phyloP scores from a whole-genome alignment of 1,139 yeast genomes.

The Candida sanyaensis region DNA sequence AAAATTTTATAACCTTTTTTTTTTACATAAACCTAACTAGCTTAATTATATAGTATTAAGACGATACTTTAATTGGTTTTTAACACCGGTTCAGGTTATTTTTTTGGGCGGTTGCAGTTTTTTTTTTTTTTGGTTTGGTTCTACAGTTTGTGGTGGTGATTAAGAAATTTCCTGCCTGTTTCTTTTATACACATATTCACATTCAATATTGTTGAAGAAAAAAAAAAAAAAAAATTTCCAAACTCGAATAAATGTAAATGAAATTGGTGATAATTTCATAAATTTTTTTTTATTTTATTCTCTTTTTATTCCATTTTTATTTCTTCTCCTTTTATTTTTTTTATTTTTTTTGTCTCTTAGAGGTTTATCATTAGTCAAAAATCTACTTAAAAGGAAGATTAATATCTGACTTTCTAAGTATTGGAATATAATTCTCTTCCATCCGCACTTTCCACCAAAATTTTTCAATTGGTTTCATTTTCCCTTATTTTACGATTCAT shows the following conservation, averaged over 20 bases:
- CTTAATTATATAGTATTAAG: no score
- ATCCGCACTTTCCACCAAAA: background rate
- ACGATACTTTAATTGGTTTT: no score
- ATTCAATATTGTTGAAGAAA: no score
- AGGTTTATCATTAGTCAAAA: background rate
- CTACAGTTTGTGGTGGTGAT: no score
- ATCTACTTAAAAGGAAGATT: background rate
- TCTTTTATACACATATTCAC: no score
- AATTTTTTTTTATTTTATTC: background rate
- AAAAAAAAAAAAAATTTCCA: background rate
- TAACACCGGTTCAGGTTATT: no score
- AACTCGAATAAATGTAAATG: background rate
- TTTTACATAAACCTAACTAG: no score
- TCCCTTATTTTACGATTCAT: no score
- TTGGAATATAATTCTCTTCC: background rate
- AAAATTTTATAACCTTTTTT: no score
- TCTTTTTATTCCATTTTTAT: background rate
- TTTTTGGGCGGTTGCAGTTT: no score
- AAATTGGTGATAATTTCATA: background rate
- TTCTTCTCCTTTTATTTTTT: background rate
- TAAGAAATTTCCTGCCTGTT: no score
- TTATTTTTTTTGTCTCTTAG: background rate
- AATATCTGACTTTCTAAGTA: background rate
- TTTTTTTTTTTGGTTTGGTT: no score
- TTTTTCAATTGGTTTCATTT: background rate